Evolutionary conservation across 164 flowering plant genomes (phyloP), one percentile per base, ranked within the genome.

Genomic region (Vitis cinerea): DNA sequence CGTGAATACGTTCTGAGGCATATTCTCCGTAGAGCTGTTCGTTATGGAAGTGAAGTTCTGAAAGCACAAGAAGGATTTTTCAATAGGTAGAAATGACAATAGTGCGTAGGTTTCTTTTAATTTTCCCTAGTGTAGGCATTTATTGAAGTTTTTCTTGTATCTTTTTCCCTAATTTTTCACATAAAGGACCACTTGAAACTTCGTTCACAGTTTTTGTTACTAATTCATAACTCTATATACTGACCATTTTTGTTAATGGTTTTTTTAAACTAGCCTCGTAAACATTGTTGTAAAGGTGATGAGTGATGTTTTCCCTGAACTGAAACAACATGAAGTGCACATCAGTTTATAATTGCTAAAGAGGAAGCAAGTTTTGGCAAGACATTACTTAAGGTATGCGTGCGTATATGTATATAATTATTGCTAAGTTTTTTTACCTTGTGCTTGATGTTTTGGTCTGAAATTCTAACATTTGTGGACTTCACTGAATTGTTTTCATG

Each of bases 1-100:
- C 95, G 99, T 70, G 99, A 96, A 71, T 93, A 96, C 83, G 99
- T 96, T 68, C 74, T 96, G 2, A 82, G 99, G 58, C 98, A 98
- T 51, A 96, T 96, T 78, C 94, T 96, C 63, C 88, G 99, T 44
- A 86, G 99, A 59, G 99, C 99, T 78, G 98, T 96, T 60, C 93
- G 99, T 9, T 96, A 96, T 83, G 99, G 99, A 64, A 83, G 79
- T 64, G 99, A 96, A 82, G 98, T 96, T 31, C 78, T 96, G 11
- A 92, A 88, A 74, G 99, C 94, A 63, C 69, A 85, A 71, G 91
- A 89, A 77, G 99, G 99, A 19, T 96, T 96, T 74, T 96, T 96
- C 74, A 89, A 82, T 65, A 86, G 99, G 99, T 95, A 81, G 55
- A 83, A 63, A 54, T 16, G 27, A 49, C 19, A 19, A 19, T 19